Conservation (phyloP, 1,139 yeast species). For the Taphrina wiesneri region DNA sequence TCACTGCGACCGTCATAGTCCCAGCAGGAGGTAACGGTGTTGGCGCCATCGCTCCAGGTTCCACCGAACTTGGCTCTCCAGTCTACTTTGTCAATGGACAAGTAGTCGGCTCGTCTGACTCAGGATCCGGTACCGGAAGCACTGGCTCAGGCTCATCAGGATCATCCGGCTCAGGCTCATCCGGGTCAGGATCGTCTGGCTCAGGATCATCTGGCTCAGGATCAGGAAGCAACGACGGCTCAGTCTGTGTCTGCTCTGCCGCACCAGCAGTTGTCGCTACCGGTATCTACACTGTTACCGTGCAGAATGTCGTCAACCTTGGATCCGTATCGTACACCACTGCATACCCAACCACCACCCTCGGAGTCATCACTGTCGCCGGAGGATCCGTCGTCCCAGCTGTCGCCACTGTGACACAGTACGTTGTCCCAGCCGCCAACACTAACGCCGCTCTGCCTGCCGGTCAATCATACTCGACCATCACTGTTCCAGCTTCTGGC, state of each 20-base stretch:
- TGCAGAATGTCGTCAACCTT: constrained; percentile 10
- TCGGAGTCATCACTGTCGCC: constrained; percentile 20
- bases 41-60: constrained; percentile 13
- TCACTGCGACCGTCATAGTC: constrained; percentile 25
- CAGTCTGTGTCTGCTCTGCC: constrained; percentile 20
- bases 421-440: constrained; percentile 25
- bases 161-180: neutral
- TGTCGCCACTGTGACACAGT: constrained; percentile 31
- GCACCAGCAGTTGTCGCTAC: constrained; percentile 27
- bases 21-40: constrained; percentile 24
- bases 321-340: constrained; percentile 23
- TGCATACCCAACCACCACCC: constrained; percentile 35
- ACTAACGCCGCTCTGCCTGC: constrained; percentile 25
- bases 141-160: neutral
- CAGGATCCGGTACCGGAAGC: neutral
- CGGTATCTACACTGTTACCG: constrained; percentile 27
- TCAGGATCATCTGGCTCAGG: neutral
- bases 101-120: neutral
- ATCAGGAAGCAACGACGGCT: neutral
- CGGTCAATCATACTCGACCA: constrained; percentile 22
- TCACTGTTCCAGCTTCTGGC: constrained; percentile 15
- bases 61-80: neutral
- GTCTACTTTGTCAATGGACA: neutral
- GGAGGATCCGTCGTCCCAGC: constrained; percentile 33
- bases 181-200: neutral